Conservation (phyloP, 805 yeast genomes). For the Zygoascus bituminiphila region DNA sequence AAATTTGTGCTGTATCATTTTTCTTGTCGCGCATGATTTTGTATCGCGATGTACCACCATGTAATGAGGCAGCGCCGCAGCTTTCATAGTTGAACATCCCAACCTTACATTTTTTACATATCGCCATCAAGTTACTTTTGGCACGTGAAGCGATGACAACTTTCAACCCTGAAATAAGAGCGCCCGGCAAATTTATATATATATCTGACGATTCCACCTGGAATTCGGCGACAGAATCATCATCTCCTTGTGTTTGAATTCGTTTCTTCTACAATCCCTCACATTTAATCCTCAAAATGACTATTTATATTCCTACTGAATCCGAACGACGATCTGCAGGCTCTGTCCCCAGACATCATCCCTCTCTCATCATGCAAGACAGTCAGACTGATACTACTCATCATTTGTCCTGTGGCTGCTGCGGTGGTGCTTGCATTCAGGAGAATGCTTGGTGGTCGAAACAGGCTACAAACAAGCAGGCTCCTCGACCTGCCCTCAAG, state of each 20-base stretch:
- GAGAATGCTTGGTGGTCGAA: constrained; percentile 33
- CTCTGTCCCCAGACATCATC: constrained; percentile 43
- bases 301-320: constrained; percentile 41
- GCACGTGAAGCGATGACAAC: not conserved
- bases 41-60: not conserved
- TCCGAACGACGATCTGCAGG: constrained; percentile 16
- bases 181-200: not conserved
- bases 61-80: not conserved
- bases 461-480: not conserved
- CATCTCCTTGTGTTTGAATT: not conserved
- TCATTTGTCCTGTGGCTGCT: constrained; percentile 36
- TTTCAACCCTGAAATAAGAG: not conserved
- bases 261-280: not conserved
- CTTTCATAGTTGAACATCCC: not conserved
- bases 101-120: not conserved
- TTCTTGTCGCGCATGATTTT: not conserved
- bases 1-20: not conserved
- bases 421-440: constrained; percentile 33
- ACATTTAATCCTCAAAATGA: constrained; percentile 9
- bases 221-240: not conserved
- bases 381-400: constrained; percentile 43
- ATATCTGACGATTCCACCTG: not conserved
- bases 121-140: not conserved
- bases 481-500: constrained; percentile 10
- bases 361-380: constrained; percentile 52